These are phyloP conservation scores for Salinomyces thailandicus DNA, from an alignment of 2,329 filamentous ascomycete genomes.

Conservation along the genomic window DNA sequence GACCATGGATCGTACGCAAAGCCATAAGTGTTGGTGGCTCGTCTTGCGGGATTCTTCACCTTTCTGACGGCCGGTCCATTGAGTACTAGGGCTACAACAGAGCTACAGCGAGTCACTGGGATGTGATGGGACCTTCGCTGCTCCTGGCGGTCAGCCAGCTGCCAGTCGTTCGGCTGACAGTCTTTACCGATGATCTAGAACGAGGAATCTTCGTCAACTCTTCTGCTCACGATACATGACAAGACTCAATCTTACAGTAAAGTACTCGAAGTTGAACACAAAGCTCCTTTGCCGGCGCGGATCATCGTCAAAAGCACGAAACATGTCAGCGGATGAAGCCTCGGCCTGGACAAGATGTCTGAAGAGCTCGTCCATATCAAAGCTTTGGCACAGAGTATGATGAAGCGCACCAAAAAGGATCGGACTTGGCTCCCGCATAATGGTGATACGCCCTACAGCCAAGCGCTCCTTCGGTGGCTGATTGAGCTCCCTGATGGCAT, in stretches of 20 bases:
- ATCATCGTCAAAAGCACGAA: slow-evolving; percentile 37
- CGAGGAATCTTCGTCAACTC: too few species aligned
- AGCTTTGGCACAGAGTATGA: slow-evolving; percentile 46
- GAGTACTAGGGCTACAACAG: slow-evolving; percentile 49
- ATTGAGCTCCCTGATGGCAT: slow-evolving; percentile 27
- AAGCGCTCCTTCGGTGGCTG: slow-evolving; percentile 32
- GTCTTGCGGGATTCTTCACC: slow-evolving; percentile 40
- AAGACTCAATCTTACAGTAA: too few species aligned
- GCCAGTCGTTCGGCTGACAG: too few species aligned
- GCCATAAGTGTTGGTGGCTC: slow-evolving; percentile 40
- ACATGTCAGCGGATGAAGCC: slow-evolving; percentile 29
- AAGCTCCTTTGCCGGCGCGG: slow-evolving; percentile 45
- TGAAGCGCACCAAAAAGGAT: slow-evolving; percentile 51
- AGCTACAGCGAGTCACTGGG: slow-evolving; percentile 49
- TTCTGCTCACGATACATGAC: too few species aligned
- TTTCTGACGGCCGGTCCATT: slow-evolving; percentile 42
- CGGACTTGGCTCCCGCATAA: slow-evolving; percentile 51
- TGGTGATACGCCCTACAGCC: slow-evolving; percentile 48
- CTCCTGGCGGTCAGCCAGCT: slow-evolving; percentile 40
- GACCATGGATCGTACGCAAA: slow-evolving; percentile 49
- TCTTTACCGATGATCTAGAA: too few species aligned
- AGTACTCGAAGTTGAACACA: slow-evolving; percentile 56
- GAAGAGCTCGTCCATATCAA: slow-evolving; percentile 54
- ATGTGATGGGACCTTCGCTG: slow-evolving; percentile 40
- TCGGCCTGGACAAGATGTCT: slow-evolving; percentile 42